Conservation (phyloP, 257 asterid species). For the Solanum commersonii region DNA sequence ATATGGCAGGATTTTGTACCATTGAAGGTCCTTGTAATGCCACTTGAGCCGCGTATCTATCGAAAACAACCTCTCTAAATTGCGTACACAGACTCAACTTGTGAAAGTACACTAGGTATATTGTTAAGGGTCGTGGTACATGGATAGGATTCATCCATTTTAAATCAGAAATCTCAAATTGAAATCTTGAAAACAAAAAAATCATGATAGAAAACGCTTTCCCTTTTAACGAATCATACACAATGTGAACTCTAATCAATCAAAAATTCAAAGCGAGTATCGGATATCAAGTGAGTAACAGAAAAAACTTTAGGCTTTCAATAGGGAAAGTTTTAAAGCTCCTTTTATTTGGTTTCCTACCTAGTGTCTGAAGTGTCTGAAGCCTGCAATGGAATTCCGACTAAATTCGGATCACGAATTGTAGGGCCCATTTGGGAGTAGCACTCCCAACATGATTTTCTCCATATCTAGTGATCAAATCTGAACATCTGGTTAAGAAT, state of each 20-base stretch:
- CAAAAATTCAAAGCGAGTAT: not conserved
- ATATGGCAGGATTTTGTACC: not conserved
- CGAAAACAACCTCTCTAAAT: not conserved
- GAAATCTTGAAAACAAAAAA: not conserved
- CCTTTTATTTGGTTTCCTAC: no score
- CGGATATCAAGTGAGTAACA: not conserved
- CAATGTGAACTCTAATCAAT: not conserved
- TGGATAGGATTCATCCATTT: not conserved
- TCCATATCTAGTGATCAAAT: no score
- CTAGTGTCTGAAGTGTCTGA: no score
- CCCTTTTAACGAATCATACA: not conserved
- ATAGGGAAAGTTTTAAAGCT: not conserved
- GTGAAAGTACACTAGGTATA: not conserved
- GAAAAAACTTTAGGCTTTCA: not conserved
- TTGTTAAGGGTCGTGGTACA: not conserved
- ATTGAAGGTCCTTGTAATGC: not conserved
- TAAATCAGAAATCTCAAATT: not conserved
- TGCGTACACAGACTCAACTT: not conserved
- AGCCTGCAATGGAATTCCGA: no score
- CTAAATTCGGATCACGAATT: no score
- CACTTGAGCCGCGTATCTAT: not conserved
- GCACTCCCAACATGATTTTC: no score
- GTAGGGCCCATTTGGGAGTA: no score
- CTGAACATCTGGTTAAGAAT: no score
- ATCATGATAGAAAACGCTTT: not conserved